A percentile compares a stretch with the other conserved stretches of the same genome.
These are phyloP conservation scores for Pyronema omphalodes DNA, from an alignment of 495 filamentous ascomycete species.

Conservation along the genomic window DNA sequence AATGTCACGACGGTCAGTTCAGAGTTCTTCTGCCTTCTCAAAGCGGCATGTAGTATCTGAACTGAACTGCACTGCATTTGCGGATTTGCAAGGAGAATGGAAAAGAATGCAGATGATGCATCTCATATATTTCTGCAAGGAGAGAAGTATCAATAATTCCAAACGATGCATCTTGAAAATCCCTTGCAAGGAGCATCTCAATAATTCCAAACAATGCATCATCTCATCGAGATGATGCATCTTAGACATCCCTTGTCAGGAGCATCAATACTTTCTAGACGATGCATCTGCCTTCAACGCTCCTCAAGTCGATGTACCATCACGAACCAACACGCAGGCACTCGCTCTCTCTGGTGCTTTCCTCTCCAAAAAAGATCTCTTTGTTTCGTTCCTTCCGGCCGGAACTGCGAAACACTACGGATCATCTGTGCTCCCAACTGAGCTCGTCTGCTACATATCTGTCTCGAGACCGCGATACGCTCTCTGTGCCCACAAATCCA, in stretches of 20 bases:
- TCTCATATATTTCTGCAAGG: too few relatives aligned
- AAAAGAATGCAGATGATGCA: too few relatives aligned
- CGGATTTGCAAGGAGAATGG: too few relatives aligned
- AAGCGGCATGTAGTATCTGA: too few relatives aligned
- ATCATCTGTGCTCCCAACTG: not conserved
- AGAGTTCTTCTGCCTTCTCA: too few relatives aligned
- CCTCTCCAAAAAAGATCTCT: too few relatives aligned
- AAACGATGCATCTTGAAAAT: too few relatives aligned
- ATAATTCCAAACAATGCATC: not conserved
- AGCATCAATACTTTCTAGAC: not conserved
- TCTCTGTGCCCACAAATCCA: not conserved
- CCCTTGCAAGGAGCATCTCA: not conserved
- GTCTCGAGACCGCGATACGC: not conserved
- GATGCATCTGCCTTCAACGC: not conserved
- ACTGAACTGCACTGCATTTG: too few relatives aligned
- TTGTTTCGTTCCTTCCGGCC: not conserved
- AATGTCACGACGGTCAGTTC: too few relatives aligned
- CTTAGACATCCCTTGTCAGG: not conserved
- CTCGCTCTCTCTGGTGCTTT: not conserved
- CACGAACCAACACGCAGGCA: not conserved
- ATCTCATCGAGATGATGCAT: not conserved
- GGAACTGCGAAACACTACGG: not conserved
- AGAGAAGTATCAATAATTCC: too few relatives aligned
- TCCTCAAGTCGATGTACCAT: not conserved
- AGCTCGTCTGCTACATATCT: not conserved